Base-by-base conservation (phyloP, 2,329 filamentous ascomycete genomes). In the Trematosphaeria pertusa region DNA sequence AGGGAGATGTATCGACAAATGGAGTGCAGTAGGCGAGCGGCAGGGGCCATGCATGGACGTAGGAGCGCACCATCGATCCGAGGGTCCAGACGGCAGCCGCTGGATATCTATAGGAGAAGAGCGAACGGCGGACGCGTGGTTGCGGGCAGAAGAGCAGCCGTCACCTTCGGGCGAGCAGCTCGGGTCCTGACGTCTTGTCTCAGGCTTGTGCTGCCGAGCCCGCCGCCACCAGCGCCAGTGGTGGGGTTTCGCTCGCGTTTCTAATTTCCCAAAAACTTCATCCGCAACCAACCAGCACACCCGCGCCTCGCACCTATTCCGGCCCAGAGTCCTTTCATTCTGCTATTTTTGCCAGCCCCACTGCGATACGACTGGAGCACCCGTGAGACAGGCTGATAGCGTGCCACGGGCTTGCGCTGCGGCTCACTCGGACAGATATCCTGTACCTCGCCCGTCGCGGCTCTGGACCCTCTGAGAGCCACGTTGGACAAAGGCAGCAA, bases 401-500 rank as follows among this genome's bases (percentile, higher is more conserved):
- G 35, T 6, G 8, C 26, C 26, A 18, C 17, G 17, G 14, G 20
- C 41, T 31, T 44, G 33, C 10, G 5, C 33, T n/a, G 21, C 41
- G 15, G 8, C 15, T 41, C 17, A 17, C 31, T 15, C 28, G 28
- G n/a, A n/a, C n/a, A n/a, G n/a, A n/a, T n/a, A 20, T 33, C 39
- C 20, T 30, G 18, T 33, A 31, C 21, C 21, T 3, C 12, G 21
- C 32, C 40, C 14, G 4, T 12, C 6, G 33, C 19, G 37, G 37
- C 21, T 47, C 43, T 31, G 32, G 28, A 31, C 28, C 22, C 18
- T 5, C 8, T n/a, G 21, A 3, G 12, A 26, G n/a, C 36, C 10
- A 8, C n/a, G 2, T 8, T 6, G 8, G 14, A 7, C 26, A 34
- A 34, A 18, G 14, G 30, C 43, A 8, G 9, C 74, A 82, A 66